phyloP scores from a whole-genome alignment of 768 basidiomycete species.

The Coprinellus micaceus region DNA sequence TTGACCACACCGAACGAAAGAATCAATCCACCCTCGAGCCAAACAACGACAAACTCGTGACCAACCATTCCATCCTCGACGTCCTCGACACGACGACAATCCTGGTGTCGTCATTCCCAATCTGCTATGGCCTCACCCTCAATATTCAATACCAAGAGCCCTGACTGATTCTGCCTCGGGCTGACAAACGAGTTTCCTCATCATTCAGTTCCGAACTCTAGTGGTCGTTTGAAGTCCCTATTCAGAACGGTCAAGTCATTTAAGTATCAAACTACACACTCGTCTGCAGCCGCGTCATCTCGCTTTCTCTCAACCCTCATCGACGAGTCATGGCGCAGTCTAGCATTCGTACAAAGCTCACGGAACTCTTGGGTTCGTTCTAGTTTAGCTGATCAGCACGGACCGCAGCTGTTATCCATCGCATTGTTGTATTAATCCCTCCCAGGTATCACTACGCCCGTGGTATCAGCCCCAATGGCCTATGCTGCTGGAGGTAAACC shows the following conservation, averaged over 20 bases:
- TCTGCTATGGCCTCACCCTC: no score
- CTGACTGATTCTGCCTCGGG: no score
- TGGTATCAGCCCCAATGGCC: slow-evolving; percentile 70
- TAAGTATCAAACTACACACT: no score
- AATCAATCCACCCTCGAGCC: slow-evolving; percentile 15
- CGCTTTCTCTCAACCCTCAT: background rate
- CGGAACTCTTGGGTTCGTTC: background rate
- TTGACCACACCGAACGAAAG: slow-evolving; percentile 9
- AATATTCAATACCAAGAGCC: no score
- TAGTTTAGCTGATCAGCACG: background rate
- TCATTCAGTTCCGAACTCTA: no score
- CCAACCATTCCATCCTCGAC: background rate
- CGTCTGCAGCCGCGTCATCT: no score
- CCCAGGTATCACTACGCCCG: slow-evolving; percentile 53
- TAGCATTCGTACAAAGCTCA: background rate
- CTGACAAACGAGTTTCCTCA: no score
- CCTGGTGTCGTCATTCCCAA: no score
- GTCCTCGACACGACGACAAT: background rate
- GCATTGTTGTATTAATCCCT: background rate
- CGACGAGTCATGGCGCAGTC: background rate
- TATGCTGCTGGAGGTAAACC: slow-evolving; percentile 56
- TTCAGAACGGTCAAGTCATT: no score
- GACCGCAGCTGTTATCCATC: background rate
- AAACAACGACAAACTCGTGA: slow-evolving; percentile 26
- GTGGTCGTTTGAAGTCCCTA: no score